Base-by-base conservation (phyloP, 2,329 filamentous ascomycete genomes). In the Sporothrix dimorphospora region DNA sequence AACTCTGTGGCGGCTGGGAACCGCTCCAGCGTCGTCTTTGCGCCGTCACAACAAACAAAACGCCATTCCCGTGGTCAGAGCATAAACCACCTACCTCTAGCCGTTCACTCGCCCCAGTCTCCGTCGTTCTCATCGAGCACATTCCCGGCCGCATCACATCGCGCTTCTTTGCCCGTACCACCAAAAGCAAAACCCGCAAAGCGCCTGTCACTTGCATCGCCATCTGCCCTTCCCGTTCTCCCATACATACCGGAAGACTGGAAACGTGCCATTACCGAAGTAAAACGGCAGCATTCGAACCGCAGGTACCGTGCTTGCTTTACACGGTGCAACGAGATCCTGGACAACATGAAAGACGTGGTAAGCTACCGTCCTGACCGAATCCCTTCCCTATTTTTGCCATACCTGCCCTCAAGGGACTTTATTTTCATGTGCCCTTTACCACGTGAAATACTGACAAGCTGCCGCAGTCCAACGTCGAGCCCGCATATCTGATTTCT, bases 401-500 rank as follows among this genome's bases (percentile, higher is more conserved):
- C 9, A 34, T 3, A 21, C 47, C n/a, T 49, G 47, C 2, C 21
- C 16, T 30, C 42, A 14, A 1, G 19, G 11, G 9, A 9, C 12
- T 40, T 9, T 11, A 34, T 34, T 16, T 12, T n/a, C n/a, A 55
- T 12, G n/a, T n/a, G n/a, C n/a, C n/a, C n/a, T n/a, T n/a, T n/a
- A n/a, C n/a, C n/a, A 24, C 7, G 4, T 63, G 14, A 27, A 8
- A 45, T 38, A 47, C 63, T 71, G 12, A 70, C 59, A 34, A 40
- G 6, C 5, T 6, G 12, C 16, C 14, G 0, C 34, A 76, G 75
- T 30, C 69, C n/a, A 27, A 81, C 34, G 80, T 86, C 24, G 85
- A 88, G 76, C 85, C 86, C 1, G 80, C 86, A 7, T 85, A 89
- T 76, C 81, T 88, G 45, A 86, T 89, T 75, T 89, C 88, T 73